These are phyloP conservation scores for Seiridium cupressi DNA, from an alignment of 2,329 filamentous ascomycete species.

Conservation along the genomic window DNA sequence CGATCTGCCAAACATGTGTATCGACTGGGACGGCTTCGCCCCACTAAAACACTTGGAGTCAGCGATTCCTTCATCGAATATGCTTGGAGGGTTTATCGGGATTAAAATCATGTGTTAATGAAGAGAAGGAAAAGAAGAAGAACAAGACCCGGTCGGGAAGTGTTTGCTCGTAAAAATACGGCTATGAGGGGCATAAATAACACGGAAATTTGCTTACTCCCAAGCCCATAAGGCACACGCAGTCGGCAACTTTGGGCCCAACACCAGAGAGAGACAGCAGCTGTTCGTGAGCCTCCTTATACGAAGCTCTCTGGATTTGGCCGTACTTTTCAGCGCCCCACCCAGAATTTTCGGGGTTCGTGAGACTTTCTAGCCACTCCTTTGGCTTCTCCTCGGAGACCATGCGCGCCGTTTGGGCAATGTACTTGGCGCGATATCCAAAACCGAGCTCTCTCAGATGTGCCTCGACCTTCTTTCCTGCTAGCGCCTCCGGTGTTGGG, in stretches of 20 bases:
- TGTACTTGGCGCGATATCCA: constrained; percentile 91
- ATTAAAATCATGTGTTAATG: too few relatives aligned
- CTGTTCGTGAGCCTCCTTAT: constrained; percentile 76
- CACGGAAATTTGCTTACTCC: constrained; percentile 37
- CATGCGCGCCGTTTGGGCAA: constrained; percentile 79
- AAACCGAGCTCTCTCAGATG: constrained; percentile 83
- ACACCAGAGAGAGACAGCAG: constrained; percentile 81
- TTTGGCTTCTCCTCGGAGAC: constrained; percentile 65
- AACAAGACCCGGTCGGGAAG: too few relatives aligned
- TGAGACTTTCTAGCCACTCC: constrained; percentile 74
- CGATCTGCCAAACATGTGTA: constrained; percentile 98
- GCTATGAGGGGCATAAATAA: too few relatives aligned
- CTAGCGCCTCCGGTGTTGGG: constrained; percentile 72
- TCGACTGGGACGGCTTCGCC: constrained; percentile 93
- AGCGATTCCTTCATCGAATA: too few relatives aligned
- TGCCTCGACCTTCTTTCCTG: constrained; percentile 70
- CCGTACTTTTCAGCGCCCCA: constrained; percentile 45
- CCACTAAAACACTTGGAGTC: constrained; percentile 48
- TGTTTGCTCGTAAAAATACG: too few relatives aligned
- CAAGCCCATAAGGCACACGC: constrained; percentile 92
- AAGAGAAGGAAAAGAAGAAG: too few relatives aligned
- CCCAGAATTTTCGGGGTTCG: constrained; percentile 71
- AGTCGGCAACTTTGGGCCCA: constrained; percentile 95
- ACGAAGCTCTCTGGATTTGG: constrained; percentile 58
- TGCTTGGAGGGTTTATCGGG: too few relatives aligned